These are phyloP conservation scores for Scutellaria galericulata DNA, from an alignment of 257 asterid genomes.

Conservation along the genomic window DNA sequence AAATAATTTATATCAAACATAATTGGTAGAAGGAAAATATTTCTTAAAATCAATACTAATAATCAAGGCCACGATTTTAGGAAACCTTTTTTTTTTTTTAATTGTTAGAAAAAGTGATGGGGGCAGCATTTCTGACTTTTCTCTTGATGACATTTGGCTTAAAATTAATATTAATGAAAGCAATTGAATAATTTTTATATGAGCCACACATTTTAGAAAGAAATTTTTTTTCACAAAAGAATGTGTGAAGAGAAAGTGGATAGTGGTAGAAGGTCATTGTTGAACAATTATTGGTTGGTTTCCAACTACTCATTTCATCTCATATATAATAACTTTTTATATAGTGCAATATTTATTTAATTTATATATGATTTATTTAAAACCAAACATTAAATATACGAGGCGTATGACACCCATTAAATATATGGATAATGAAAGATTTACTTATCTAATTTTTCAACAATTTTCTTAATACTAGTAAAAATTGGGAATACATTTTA, in stretches of 20 bases:
- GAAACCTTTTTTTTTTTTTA: not conserved
- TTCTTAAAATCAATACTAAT: not conserved
- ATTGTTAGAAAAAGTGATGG: no score
- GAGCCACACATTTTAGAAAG: slow-evolving; percentile 32
- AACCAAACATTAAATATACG: no score
- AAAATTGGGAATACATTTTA: no score
- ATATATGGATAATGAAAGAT: no score
- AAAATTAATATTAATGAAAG: not conserved
- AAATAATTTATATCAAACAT: not conserved
- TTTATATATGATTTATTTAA: no score
- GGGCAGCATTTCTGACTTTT: not conserved
- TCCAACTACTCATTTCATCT: no score
- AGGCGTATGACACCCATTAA: no score
- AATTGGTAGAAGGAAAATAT: not conserved
- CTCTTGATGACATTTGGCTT: not conserved
- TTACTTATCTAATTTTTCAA: no score
- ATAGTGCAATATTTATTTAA: no score
- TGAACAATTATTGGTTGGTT: slow-evolving; percentile 18
- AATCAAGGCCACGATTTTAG: not conserved
- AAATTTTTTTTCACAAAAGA: not conserved
- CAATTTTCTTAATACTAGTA: no score
- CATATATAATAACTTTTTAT: no score
- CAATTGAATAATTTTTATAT: not conserved
- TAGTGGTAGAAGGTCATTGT: slow-evolving; percentile 4
- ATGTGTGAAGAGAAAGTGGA: slow-evolving; percentile 26